Evolutionary conservation across 164 flowering plant genomes (phyloP).

Genomic region (Vitis amurensis): DNA sequence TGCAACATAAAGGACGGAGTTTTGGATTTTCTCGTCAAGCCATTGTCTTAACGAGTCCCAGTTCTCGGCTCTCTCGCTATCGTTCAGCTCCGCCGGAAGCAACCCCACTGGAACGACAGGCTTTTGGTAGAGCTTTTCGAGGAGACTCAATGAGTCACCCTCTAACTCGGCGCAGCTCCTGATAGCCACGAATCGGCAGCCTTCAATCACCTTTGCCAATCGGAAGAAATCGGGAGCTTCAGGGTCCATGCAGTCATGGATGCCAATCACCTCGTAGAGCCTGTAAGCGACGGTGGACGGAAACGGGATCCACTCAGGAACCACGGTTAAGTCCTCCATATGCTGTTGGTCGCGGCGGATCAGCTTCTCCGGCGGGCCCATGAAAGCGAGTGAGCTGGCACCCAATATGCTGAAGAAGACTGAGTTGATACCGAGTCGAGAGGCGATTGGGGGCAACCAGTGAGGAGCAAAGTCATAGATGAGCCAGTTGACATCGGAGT

Average conservation of each 20-base stretch:
- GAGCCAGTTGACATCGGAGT: slow-evolving; percentile 45
- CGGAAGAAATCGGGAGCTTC: slow-evolving; percentile 35
- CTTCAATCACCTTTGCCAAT: slow-evolving; percentile 20
- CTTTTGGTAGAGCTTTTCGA: slow-evolving; percentile 33
- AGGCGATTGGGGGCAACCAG: slow-evolving; percentile 53
- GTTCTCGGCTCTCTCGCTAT: background rate
- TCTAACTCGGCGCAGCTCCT: slow-evolving; percentile 56
- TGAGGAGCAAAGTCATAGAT: slow-evolving; percentile 54
- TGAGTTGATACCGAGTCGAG: slow-evolving; percentile 22
- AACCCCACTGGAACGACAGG: slow-evolving; percentile 56
- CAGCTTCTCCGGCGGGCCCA: slow-evolving; percentile 40
- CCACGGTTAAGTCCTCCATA: slow-evolving; percentile 27
- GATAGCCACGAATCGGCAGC: slow-evolving; percentile 34
- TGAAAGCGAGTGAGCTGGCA: slow-evolving; percentile 31
- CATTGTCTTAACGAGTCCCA: slow-evolving; percentile 37
- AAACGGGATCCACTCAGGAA: slow-evolving; percentile 55
- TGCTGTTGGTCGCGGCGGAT: slow-evolving; percentile 1
- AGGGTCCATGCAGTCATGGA: slow-evolving; percentile 12
- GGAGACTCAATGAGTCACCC: slow-evolving; percentile 45
- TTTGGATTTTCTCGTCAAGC: slow-evolving; percentile 30
- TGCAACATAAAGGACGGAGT: slow-evolving; percentile 50
- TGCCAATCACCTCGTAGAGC: slow-evolving; percentile 25
- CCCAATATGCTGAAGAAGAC: slow-evolving; percentile 42
- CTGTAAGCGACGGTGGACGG: slow-evolving; percentile 29
- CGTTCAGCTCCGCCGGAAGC: slow-evolving; percentile 36